Percentiles rank a stretch among this genome's conserved stretches.
phyloP scores from a whole-genome alignment of 208 protist genomes.

The Blastocrithidia nonstop region DNA sequence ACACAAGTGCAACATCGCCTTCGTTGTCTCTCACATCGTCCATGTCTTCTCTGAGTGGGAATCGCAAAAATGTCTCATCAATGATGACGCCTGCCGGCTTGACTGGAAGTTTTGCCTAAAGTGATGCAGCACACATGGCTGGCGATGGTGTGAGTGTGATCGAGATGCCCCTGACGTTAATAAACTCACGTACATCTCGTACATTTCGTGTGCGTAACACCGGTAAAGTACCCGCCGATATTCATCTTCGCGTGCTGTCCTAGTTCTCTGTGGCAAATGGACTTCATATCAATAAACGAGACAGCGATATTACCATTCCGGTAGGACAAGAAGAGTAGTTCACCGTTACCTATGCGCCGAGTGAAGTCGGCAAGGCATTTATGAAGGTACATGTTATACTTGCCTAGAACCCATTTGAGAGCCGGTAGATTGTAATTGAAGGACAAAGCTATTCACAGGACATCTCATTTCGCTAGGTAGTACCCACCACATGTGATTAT shows the following conservation, averaged over 20 bases:
- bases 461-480: slow-evolving; percentile 86
- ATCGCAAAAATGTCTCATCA: not conserved
- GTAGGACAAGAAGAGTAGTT: slow-evolving; percentile 35
- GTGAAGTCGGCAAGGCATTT: slow-evolving; percentile 16
- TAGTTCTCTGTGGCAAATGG: slow-evolving; percentile 9
- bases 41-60: not conserved
- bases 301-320: slow-evolving; percentile 41
- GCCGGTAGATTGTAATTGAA: slow-evolving; percentile 59
- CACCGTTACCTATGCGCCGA: slow-evolving; percentile 40
- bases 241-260: slow-evolving; percentile 46
- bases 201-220: slow-evolving; percentile 75
- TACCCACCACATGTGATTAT: slow-evolving; percentile 47
- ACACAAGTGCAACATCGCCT: not conserved
- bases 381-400: slow-evolving; percentile 65
- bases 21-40: slow-evolving; percentile 1
- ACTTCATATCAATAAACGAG: slow-evolving; percentile 16
- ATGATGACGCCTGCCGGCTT: not conserved
- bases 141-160: slow-evolving; percentile 24
- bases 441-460: slow-evolving; percentile 73
- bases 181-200: slow-evolving; percentile 29
- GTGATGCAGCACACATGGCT: not conserved
- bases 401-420: slow-evolving; percentile 89
- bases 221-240: slow-evolving; percentile 62
- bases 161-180: slow-evolving; percentile 59
- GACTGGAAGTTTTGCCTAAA: not conserved